phyloP scores from a whole-genome alignment of 148 eudicot species.

The Oxyria digyna region DNA sequence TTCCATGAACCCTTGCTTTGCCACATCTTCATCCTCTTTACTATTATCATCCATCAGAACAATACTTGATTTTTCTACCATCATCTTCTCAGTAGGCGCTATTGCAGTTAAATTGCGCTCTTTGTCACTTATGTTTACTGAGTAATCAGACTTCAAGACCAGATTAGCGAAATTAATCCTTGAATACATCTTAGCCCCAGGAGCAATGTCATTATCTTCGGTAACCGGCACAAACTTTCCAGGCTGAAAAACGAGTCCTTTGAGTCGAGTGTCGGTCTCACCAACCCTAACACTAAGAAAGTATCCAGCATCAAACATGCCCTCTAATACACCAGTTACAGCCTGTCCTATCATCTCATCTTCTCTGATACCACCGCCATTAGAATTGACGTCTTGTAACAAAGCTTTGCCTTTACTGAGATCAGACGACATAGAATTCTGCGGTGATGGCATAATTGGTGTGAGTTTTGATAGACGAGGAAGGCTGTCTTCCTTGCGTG shows the following conservation, averaged over 20 bases:
- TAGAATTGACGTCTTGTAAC: neutral
- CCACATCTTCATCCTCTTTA: neutral
- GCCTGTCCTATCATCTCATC: conserved; percentile 9
- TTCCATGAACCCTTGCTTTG: neutral
- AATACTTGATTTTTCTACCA: neutral
- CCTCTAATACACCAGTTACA: conserved; percentile 9
- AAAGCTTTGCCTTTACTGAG: conserved; percentile 3
- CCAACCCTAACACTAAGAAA: conserved; percentile 9
- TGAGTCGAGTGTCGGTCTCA: neutral
- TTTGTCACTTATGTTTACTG: too few species aligned
- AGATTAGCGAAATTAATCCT: neutral
- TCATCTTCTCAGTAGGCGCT: neutral
- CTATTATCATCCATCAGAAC: neutral
- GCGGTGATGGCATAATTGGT: neutral
- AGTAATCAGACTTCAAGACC: neutral
- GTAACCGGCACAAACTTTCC: conserved; percentile 12
- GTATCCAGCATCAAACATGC: conserved; percentile 9
- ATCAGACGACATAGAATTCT: neutral
- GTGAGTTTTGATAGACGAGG: neutral
- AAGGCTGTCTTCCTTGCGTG: neutral
- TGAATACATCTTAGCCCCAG: conserved; percentile 7
- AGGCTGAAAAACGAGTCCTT: conserved; percentile 10
- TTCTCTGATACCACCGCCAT: neutral
- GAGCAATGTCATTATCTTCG: conserved; percentile 8
- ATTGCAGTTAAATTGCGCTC: neutral